These are phyloP conservation scores for Linnemannia zychae DNA, from an alignment of 192 early-diverging fungal genomes.

Conservation along the genomic window DNA sequence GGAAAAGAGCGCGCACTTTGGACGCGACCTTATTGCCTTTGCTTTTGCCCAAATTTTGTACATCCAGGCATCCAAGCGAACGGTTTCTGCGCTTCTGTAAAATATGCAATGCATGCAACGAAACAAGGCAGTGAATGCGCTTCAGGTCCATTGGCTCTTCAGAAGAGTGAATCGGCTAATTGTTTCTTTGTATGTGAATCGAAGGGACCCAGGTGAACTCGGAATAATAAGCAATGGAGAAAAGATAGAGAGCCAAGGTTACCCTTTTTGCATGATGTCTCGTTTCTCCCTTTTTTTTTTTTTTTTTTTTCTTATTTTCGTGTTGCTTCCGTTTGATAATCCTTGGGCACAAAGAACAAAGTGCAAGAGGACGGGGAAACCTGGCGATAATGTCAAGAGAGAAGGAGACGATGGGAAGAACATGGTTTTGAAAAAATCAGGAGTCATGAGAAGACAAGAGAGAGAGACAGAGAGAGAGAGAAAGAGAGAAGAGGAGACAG, in stretches of 20 bases:
- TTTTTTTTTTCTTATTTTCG: neutral
- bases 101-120: no score
- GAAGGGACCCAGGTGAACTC: neutral
- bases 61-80: no score
- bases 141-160: neutral
- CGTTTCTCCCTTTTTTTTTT: neutral
- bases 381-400: no score
- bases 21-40: no score
- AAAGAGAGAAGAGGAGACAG: neutral
- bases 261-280: neutral
- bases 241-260: neutral
- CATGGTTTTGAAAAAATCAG: no score
- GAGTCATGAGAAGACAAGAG: neutral
- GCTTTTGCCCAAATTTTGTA: no score
- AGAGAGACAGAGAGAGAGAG: neutral
- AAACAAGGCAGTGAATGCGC: no score
- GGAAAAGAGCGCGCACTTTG: no score
- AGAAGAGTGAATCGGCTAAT: neutral
- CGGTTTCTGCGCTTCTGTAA: no score
- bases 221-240: neutral
- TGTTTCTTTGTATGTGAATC: neutral
- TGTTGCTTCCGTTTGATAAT: neutral
- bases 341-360: neutral
- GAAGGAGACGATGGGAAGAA: no score
- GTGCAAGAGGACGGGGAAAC: neutral